Evolutionary conservation across 306 rosid species (phyloP).

Genomic region (Fagus crenata): DNA sequence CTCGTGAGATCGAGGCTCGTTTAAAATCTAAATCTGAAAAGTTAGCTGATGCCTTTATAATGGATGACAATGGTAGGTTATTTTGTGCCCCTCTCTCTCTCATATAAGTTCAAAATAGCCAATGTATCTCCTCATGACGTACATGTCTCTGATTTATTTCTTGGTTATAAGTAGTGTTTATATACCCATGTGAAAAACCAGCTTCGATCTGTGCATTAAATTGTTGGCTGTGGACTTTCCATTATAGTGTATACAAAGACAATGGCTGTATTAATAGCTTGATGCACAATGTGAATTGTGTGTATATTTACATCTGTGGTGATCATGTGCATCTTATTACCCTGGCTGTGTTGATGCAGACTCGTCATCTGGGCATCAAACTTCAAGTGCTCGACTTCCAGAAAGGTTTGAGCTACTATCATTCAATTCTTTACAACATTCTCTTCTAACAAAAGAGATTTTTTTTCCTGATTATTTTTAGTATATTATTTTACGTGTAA

Average conservation of each 20-base stretch:
- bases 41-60: constrained; percentile 60
- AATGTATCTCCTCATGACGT: background rate
- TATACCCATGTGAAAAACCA: background rate
- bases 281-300: background rate
- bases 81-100: constrained; percentile 8
- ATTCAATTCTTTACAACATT: background rate
- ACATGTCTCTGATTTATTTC: background rate
- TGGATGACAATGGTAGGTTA: constrained; percentile 71
- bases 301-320: background rate
- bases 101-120: background rate
- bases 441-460: background rate
- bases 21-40: constrained; percentile 71
- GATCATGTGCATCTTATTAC: background rate
- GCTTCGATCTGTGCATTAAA: background rate
- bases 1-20: constrained; percentile 75
- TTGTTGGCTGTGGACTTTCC: background rate
- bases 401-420: constrained; percentile 60
- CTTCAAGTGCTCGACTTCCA: constrained; percentile 72
- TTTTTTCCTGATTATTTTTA: constrained; percentile 5
- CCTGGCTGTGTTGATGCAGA: constrained; percentile 41
- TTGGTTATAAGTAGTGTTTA: background rate
- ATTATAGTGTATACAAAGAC: background rate
- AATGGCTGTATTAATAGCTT: background rate
- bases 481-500: constrained; percentile 5
- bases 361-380: constrained; percentile 63